Base-by-base conservation (phyloP, 768 basidiomycete genomes). In the Lactifluus hygrophoroides region DNA sequence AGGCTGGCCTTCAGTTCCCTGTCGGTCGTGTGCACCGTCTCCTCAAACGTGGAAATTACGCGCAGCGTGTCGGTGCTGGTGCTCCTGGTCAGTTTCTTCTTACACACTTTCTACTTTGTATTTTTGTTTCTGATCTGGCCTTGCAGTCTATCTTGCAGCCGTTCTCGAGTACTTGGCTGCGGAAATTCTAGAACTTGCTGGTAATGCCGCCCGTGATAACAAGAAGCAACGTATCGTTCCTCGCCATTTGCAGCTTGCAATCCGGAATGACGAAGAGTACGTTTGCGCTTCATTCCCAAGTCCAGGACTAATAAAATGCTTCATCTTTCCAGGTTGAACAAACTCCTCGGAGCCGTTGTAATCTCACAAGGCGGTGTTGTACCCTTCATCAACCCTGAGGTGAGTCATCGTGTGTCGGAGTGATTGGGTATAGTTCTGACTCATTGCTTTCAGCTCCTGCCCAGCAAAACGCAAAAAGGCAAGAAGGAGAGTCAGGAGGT, bases 361-460 rank as follows among this genome's bases (percentile, higher is more conserved):
- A 94, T 95, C 76, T 92, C 90, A 38, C 91, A 95, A 70, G 94
- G 94, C 73, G 94, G 94, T 80, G 90, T 93, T 61, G 86, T 92
- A 23, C 90, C 90, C 62, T 82, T 81, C 69, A 88, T 88, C 71
- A 80, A 83, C 58, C 67, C 72, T n/a, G 71, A 70, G 51, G 65
- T 69, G 64, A 35, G 70, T 65, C 16, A 30, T 48, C 9, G n/a
- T 7, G 5, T 16, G 14, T 2, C 21, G 34, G 11, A 19, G 30
- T 28, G 2, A 11, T 42, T 19, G 5, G 17, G 37, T 17, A 3
- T 1, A 6, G 19, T 42, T 27, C 45, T 62, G 35, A 58, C 21
- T 14, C 9, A 4, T 28, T 16, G 7, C 10, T 30, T 45, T 1
- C 30, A 75, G 67, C 72, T 77, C 9, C 66, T 77, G 46, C 76